Conservation (phyloP, 495 filamentous ascomycete genomes). For the Lophium mytilinum region DNA sequence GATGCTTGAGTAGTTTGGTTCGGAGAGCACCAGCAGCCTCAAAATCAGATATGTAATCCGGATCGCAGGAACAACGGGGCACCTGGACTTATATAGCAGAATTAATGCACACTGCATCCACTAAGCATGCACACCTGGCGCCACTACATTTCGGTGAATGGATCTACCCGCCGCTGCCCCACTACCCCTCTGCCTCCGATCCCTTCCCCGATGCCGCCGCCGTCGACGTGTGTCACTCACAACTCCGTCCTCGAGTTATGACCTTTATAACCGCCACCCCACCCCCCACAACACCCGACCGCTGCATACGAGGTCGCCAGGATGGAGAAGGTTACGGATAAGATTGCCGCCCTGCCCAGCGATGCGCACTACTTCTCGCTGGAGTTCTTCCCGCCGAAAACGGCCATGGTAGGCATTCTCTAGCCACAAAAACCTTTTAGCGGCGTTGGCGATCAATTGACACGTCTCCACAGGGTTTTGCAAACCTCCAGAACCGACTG, state of each 20-base stretch:
- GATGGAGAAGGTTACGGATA: slow-evolving; percentile 94
- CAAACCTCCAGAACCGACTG: slow-evolving; percentile 85
- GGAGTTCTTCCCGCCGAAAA: slow-evolving; percentile 99
- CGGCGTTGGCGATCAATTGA: not conserved
- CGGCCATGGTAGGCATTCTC: slow-evolving; percentile 55
- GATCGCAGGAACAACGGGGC: no score
- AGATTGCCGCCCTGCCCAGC: slow-evolving; percentile 82
- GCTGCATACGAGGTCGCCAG: not conserved
- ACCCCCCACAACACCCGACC: not conserved
- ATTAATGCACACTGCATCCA: no score
- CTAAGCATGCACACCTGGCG: no score
- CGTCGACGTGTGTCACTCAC: no score
- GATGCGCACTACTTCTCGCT: slow-evolving; percentile 85
- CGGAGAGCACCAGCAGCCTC: no score
- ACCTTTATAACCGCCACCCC: not conserved
- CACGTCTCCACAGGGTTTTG: slow-evolving; percentile 56
- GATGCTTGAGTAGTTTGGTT: no score
- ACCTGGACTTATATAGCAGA: no score
- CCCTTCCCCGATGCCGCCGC: no score
- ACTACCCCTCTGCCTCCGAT: no score
- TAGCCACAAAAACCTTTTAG: not conserved
- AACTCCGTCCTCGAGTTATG: not conserved
- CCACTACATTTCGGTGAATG: no score
- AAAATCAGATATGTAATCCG: no score
- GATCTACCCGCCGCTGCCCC: no score